Evolutionary conservation across 2,329 filamentous ascomycete genomes (phyloP).

Genomic region (Cordyceps fumosorosea): DNA sequence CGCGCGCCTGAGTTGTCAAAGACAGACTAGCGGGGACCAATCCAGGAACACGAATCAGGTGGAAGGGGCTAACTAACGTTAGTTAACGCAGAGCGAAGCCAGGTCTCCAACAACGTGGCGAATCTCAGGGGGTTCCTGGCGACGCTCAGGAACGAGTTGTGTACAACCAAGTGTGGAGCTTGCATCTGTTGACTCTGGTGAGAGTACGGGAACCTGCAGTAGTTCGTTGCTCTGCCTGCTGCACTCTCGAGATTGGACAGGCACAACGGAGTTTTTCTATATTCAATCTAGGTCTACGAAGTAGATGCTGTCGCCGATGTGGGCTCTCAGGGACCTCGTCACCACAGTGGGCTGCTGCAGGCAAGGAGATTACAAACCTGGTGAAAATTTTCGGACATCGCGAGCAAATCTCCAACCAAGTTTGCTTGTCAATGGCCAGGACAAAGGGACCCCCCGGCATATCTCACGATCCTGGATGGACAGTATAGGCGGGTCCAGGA

Average conservation of each 20-base stretch:
- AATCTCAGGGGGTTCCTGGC: constrained; percentile 10
- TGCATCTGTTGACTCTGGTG: not conserved
- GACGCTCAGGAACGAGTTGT: not conserved
- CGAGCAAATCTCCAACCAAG: not conserved
- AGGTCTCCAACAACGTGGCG: constrained; percentile 6
- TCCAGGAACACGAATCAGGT: constrained; percentile 11
- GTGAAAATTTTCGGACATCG: not conserved
- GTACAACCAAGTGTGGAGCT: not conserved
- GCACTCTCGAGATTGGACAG: not conserved
- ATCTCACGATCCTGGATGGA: constrained; percentile 3
- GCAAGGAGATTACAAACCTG: not conserved
- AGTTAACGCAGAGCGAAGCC: not conserved
- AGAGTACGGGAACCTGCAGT: not conserved
- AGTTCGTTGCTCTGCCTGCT: not conserved
- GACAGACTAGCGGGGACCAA: not conserved
- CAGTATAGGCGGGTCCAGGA: not conserved
- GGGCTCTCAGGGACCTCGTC: not conserved
- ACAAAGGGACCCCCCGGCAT: not conserved
- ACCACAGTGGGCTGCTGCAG: not conserved
- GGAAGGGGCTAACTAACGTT: not conserved
- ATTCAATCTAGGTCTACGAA: not conserved
- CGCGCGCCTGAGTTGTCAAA: not conserved
- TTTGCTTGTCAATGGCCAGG: not conserved
- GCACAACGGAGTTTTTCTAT: not conserved
- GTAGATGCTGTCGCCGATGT: not conserved